These are phyloP conservation scores for Suhomyces bribrorum DNA, from an alignment of 1,139 yeast species.

Conservation along the genomic window DNA sequence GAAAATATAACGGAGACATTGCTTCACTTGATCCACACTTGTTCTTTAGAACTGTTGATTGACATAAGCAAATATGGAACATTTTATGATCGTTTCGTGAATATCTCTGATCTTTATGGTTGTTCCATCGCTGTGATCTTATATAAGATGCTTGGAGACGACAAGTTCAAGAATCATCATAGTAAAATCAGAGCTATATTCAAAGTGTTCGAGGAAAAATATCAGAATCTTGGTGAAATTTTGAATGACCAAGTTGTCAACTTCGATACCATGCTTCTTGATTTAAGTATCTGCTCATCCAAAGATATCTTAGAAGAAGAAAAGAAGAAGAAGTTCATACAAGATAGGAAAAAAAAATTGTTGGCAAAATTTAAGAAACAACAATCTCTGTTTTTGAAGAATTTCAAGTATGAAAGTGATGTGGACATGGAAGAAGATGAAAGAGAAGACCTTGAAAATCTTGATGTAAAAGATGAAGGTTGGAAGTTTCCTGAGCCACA, in stretches of 20 bases:
- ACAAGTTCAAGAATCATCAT: conserved; percentile 43
- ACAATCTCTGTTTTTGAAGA: conserved; percentile 68
- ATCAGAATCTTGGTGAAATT: conserved; percentile 23
- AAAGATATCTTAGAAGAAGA: conserved; percentile 49
- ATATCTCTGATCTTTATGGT: conserved; percentile 28
- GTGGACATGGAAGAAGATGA: conserved; percentile 35
- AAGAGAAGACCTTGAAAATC: conserved; percentile 22
- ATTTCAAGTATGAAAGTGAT: conserved; percentile 33
- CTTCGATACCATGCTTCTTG: conserved; percentile 24
- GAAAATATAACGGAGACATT: conserved; percentile 61
- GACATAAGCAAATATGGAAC: conserved; percentile 32
- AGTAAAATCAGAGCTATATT: conserved; percentile 59
- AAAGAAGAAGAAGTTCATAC: conserved; percentile 67
- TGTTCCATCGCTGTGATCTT: conserved; percentile 50
- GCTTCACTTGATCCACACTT: conserved; percentile 70
- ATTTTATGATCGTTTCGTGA: conserved; percentile 37
- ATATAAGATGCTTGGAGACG: conserved; percentile 44
- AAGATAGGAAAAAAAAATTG: conserved; percentile 69
- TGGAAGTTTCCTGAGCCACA: conserved; percentile 81
- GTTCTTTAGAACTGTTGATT: conserved; percentile 35
- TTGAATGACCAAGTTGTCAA: conserved; percentile 23
- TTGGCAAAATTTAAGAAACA: conserved; percentile 79
- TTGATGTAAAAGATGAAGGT: conserved; percentile 23
- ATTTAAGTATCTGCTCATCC: conserved; percentile 17
- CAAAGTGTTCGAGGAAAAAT: conserved; percentile 31